Evolutionary conservation across 2,329 filamentous ascomycete genomes (phyloP), one percentile per base, ranked within the genome.

Genomic region (Aureobasidium sp.): DNA sequence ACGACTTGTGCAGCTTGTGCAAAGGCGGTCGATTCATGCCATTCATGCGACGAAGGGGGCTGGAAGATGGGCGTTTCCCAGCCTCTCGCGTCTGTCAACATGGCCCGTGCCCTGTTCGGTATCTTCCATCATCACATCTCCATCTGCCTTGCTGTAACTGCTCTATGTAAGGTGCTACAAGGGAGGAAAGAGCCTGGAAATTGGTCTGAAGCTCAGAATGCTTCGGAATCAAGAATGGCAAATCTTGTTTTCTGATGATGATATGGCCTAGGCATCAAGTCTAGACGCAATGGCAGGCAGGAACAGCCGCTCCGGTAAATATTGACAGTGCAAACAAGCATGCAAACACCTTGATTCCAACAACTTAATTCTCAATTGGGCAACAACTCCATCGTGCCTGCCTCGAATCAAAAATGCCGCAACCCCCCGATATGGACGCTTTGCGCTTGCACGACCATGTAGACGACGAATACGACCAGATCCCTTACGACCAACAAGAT

Each of bases 381-480:
- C 38, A 48, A 37, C 40, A 24, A 24, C 37, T 10, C 8, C 34
- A 25, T 27, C 45, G 34, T 38, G 32, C 37, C 32, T 38, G 21
- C 8, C 32, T 10, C 24, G 10, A 34, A 34, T 32, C 38, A 44
- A 58, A 42, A 19, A 67, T 67, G 65, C 59, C 63, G 6, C 62
- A 62, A 53, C 55, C 58, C 14, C 62, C 61, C 27, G 60, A 67
- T 49, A 55, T 67, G 27, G 60, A 55, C 47, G 61, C 62, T 45
- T 58, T 67, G 25, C 71, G 77, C 59, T 72, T 80, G 61, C 74
- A 78, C 56, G 78, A 81, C 56, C 78, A 81, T 56, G 21, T 38
- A 19, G 82, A 82, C 66, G 74, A 79, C 47, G 22, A 49, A 29
- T 82, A 82, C 67, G 74, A 79, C 48, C 17, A 40, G 7, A 30